These are phyloP conservation scores for Auriscalpium microsporum DNA, from an alignment of 768 basidiomycete species.

Conservation along the genomic window DNA sequence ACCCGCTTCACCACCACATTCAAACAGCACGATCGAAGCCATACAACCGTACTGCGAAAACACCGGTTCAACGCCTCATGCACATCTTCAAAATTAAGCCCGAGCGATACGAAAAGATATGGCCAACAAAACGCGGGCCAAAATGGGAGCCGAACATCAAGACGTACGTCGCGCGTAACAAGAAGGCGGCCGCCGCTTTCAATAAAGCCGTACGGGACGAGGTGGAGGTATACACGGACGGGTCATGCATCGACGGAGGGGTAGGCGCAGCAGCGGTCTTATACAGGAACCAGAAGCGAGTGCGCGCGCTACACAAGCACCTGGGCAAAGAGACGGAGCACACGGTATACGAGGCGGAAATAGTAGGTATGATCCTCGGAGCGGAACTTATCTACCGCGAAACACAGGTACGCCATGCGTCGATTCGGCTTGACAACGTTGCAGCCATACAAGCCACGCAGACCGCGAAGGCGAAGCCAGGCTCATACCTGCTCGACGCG, in stretches of 20 bases:
- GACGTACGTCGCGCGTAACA: not conserved
- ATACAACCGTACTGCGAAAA: not conserved
- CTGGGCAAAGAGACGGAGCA: not conserved
- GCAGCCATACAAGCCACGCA: not conserved
- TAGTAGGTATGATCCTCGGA: not conserved
- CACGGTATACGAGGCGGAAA: not conserved
- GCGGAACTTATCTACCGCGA: not conserved
- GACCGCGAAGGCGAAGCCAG: not conserved
- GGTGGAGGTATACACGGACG: constrained; percentile 13
- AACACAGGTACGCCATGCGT: not conserved
- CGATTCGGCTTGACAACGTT: not conserved
- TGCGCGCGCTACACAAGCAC: not conserved
- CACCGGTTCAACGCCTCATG: constrained; percentile 12
- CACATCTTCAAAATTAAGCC: not conserved
- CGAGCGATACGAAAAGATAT: constrained; percentile 8
- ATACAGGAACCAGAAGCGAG: not conserved
- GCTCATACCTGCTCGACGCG: not conserved
- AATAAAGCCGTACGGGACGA: not conserved
- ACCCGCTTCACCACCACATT: constrained; percentile 2
- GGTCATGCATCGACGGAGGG: constrained; percentile 9
- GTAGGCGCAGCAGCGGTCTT: constrained; percentile 16
- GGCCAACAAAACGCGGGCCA: not conserved
- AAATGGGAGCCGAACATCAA: not conserved
- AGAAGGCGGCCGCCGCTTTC: not conserved
- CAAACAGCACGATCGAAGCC: not conserved